Evolutionary conservation across 2,329 filamentous ascomycete genomes (phyloP), one percentile per base, ranked within the genome.

Genomic region (Xylaria sp.): DNA sequence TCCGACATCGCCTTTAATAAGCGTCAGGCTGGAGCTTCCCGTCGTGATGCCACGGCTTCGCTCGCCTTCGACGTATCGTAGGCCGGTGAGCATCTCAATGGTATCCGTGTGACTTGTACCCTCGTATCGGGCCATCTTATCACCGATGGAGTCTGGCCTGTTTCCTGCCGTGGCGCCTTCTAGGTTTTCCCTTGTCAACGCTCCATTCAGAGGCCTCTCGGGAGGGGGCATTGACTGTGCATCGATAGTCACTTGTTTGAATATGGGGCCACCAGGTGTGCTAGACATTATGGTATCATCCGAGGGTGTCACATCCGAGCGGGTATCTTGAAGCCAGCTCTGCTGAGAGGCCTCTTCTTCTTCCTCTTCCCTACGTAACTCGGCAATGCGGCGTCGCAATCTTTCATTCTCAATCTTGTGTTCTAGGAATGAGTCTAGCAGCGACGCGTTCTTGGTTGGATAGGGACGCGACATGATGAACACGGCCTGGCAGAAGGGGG

Each of bases 371-470:
- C 88, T 87, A 74, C 92, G 93, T 64, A 98, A 84, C 81, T 97
- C 94, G 20, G 91, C 90, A 70, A 98, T 97, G 52, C 93, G 90
- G 75, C 93, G 92, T 76, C 89, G 90, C 58, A 98, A 82, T 4
- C 94, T 89, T 82, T 97, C 94, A 76, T 98, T 97, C 80, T 98
- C 95, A 64, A 97, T 95, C 81, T 98, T 98, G 83, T 98, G 94
- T 79, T 98, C 95, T 34, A 98, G 85, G 76, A 98, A 98, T 0
- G 94, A 97, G 81, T 98, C 94, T 23, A 98, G 85, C 12, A 98
- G 85, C 3, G 88, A 89, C 0, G 94, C 91, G 77, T 95, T 97
- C 81, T 92, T 94, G 37, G 92, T 97, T 5, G 94, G 94, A 79
- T 98, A 97, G 1, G 93, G 93, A 23, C 94, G 88, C 9, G 93